These are phyloP conservation scores for Pichia terricola DNA, from an alignment of 1,139 yeast genomes.

Conservation along the genomic window DNA sequence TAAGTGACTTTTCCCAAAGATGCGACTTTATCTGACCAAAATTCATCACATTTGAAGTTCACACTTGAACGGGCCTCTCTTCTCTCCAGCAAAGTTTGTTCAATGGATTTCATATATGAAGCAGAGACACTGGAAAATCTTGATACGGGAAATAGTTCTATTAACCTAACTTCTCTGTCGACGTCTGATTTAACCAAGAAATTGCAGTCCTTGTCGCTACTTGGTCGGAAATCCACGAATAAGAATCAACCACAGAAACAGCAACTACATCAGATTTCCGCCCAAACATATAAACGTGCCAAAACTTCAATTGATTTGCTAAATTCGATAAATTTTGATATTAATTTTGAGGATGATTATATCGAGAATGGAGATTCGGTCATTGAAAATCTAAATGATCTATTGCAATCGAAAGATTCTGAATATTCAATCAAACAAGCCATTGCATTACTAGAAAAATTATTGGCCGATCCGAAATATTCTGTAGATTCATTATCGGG, in stretches of 20 bases:
- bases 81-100: too few relatives aligned
- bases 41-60: too few relatives aligned
- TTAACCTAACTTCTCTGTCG: slow-evolving; percentile 5
- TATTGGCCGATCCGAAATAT: too few relatives aligned
- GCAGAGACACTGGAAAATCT: slow-evolving; percentile 4
- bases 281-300: slow-evolving; percentile 19
- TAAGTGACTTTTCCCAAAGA: too few relatives aligned
- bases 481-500: too few relatives aligned
- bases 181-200: slow-evolving; percentile 9
- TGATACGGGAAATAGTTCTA: background rate
- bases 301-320: slow-evolving; percentile 20
- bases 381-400: slow-evolving; percentile 37
- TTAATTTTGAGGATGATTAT: slow-evolving; percentile 4
- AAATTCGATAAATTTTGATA: slow-evolving; percentile 5
- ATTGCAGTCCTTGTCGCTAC: slow-evolving; percentile 6
- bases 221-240: background rate
- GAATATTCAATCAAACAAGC: slow-evolving; percentile 43
- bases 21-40: too few relatives aligned
- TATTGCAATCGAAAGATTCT: slow-evolving; percentile 18
- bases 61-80: too few relatives aligned
- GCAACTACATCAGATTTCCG: too few relatives aligned
- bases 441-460: slow-evolving; percentile 35
- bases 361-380: slow-evolving; percentile 27
- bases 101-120: slow-evolving; percentile 10
- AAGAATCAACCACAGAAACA: too few relatives aligned